Base-by-base conservation (phyloP, 768 basidiomycete genomes). In the Symmetrospora coprosmae region DNA sequence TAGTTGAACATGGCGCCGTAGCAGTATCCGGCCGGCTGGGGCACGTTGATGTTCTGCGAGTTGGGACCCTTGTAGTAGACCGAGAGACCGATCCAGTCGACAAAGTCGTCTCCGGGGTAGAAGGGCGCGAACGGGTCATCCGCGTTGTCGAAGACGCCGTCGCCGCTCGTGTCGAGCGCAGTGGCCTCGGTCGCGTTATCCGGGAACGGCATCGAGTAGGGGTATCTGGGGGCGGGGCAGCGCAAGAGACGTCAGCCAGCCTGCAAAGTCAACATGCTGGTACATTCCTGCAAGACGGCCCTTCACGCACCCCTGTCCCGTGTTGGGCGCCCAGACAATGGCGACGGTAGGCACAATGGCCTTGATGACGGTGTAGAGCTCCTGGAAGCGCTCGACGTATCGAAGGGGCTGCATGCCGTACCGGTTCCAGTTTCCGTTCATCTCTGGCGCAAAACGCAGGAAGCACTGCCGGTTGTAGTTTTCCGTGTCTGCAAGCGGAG, bases 241-340 rank as follows among this genome's bases (percentile, higher is more conserved):
- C 23, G n/a, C 38, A 63, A 27, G 8, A 14, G 28, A 23, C 9
- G 25, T 33, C 21, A 47, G 31, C 16, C 7, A 25, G 34, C 4
- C n/a, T 4, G 25, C 19, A 19, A 50, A 9, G 7, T 34, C 9
- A 28, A 23, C 27, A 4, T 43, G 40, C 19, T 39, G 50, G 16
- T 6, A 43, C 23, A 52, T 13, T 38, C 27, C 21, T 4, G n/a
- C n/a, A n/a, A n/a, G n/a, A n/a, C n/a, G n/a, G n/a, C n/a, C n/a
- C 11, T 14, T 35, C 33, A 58, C 63, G 16, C 34, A 64, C 63
- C 63, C 62, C 23, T 50, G 47, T 19, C 60, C 63, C 14, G 46
- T 66, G 64, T 71, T 71, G 39, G 70, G 70, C 21, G 70, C 68
- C 70, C 70, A 71, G 21, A 71, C 67, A 31, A 71, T 61, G 53